Evolutionary conservation across 805 yeast genomes (phyloP), one percentile per base, ranked within the genome.

Genomic region (Cyberlindnera mrakii): DNA sequence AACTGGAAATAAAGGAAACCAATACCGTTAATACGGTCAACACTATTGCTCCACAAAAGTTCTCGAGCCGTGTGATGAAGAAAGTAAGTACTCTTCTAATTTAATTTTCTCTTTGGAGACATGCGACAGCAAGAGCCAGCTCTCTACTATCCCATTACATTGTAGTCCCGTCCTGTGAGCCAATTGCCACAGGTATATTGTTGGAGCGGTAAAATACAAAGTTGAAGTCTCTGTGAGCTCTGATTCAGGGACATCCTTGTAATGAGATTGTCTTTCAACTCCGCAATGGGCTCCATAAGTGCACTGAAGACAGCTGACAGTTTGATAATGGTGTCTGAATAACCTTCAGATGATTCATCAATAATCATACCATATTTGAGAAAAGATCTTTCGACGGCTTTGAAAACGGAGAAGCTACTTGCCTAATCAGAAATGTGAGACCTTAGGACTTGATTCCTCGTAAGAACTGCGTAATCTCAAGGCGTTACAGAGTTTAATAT

Each of bases 121-220:
- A 16, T 17, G 3, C 14, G 6, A 33, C 20, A 17, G 17, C 35
- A 13, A 11, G 17, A 33, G 3, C 35, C 19, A 17, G 34, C 9
- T 53, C 60, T 39, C 85, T 53, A 33, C 67, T 55, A 57, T 80
- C 85, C 68, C 74, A 77, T 8, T 78, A 49, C 33, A 76, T 62
- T 11, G 78, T 70, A 8, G 80, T 70, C 3, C 80, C 73, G 56
- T 80, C 85, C 55, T 80, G 85, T 51, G 71, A 75, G 6, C 85
- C 85, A 0, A 82, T 72, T 5, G 76, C 72, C 15, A 79, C 48
- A 37, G 70, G 59, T 13, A 69, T 75, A 47, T 70, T 50, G 35
- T 57, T 54, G 8, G 66, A 63, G 84, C 85, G 80, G 51, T 78
- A 83, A 53, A 82, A 78, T 33, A 79, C 66, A 48, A 79, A 79